Base-by-base conservation (phyloP, 768 basidiomycete genomes). In the Suillus placidus region DNA sequence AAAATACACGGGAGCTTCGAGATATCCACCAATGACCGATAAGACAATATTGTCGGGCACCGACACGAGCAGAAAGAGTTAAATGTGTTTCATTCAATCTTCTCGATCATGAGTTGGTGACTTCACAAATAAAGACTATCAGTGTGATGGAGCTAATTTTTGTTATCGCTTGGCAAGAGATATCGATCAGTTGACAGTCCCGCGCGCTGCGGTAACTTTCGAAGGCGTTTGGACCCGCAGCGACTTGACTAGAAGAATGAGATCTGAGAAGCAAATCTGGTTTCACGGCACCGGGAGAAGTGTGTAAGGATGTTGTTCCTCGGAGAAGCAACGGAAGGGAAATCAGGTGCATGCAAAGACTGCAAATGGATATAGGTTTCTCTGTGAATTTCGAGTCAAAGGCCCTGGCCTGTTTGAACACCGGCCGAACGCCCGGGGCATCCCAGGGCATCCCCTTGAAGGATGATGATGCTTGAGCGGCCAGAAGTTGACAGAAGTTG, bases 11-110 rank as follows among this genome's bases (percentile, higher is more conserved):
- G 66, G 61, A 40, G 64, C 43, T 63, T 63, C 60, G 64, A 67
- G 70, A 64, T 71, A 71, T 74, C 72, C 65, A 69, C 72, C 63
- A 72, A 64, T 71, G 60, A 62, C 35, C 58, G 42, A 30, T 30
- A 32, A 55, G 32, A 20, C 26, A 42, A 12, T 30, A 20, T 20
- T 13, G 26, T 40, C 58, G 38, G 38, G 58, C 40, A 42, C 26
- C 40, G 40, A 40, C 14, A 2, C 14, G 23, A 16, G 14, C 56
- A 38, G 12, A 57, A 57, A 57, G 14, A 58, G 13, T 35, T 16
- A 37, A 1, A 38, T 58, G 37, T 26, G 23, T 23, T 58, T 40
- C 4, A 58, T 40, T 58, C 38, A 12, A 26, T 58, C 23, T 6
- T 9, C 38, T 38, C 14, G 4, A 16, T 58, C 57, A 40, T 16